Base-by-base conservation (phyloP, 129 eudicot species). In the Glebionis coronaria region DNA sequence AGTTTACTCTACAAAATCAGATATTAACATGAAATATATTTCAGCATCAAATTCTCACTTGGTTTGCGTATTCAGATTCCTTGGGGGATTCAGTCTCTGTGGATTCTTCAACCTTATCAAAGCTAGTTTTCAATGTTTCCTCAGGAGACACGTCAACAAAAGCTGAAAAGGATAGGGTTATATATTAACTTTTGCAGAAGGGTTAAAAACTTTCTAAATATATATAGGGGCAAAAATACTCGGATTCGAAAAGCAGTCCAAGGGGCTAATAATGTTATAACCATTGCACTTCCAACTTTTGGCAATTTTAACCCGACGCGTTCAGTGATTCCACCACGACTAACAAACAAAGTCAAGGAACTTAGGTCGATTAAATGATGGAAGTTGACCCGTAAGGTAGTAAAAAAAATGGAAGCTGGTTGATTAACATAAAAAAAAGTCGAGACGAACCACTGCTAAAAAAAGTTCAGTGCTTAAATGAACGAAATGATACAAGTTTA, bases 121-220 rank as follows among this genome's bases (percentile, higher is more conserved):
- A 86, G 61, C 74, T 84, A 2, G 83, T 74, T 71, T 82, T 81
- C 65, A 86, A 18, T 44, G 90, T 85, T 72, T 93, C 99, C 53
- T 84, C 97, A 46, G 97, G 99, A 31, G 99, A 86, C 64, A 93
- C 92, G 62, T 93, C 99, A 44, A 76, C 91, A 68, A 93, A 93
- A 65, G 97, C 99, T 89, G 83, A 9, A n/a, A 20, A 57, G 54
- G 12, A 49, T 3, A 21, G 16, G 52, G 45, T 68, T 38, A 79
- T 19, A n/a, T n/a, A n/a, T n/a, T n/a, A 13, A 50, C 57, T 16
- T 66, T 31, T 52, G 13, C 20, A 8, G 8, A 31, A 61, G 15
- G 46, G 23, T 10, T 18, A 55, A 3, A 0, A 21, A 10, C n/a
- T 42, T 64, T 20, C 25, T 70, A n/a, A n/a, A 61, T 12, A 6